Conservation (phyloP, 2,329 filamentous ascomycete genomes). For the Pseudogymnoascus sp. region DNA sequence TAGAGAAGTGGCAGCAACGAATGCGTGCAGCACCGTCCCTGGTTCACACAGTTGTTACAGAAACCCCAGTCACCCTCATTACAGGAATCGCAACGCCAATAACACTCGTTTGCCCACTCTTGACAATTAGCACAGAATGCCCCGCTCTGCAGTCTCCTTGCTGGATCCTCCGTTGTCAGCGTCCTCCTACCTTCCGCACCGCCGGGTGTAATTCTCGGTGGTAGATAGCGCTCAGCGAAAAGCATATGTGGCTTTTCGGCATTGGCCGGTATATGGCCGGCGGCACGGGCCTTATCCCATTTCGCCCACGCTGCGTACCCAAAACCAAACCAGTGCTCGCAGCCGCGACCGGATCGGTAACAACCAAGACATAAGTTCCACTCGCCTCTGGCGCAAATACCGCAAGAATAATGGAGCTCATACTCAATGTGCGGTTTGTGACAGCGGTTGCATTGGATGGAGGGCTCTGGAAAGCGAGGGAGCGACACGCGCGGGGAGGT, state of each 20-base stretch:
- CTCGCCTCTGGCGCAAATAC: slow-evolving; percentile 56
- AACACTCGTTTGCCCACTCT: slow-evolving; percentile 69
- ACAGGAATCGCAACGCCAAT: slow-evolving; percentile 81
- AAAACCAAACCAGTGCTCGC: slow-evolving; percentile 83
- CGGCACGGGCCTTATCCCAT: slow-evolving; percentile 48
- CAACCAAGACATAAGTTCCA: slow-evolving; percentile 77
- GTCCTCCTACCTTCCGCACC: slow-evolving; percentile 48
- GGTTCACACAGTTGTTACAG: slow-evolving; percentile 80
- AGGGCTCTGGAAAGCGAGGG: slow-evolving; percentile 59
- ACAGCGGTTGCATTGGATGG: slow-evolving; percentile 66
- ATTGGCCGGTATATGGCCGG: slow-evolving; percentile 22
- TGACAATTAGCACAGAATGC: slow-evolving; percentile 76
- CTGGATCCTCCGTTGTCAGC: slow-evolving; percentile 59
- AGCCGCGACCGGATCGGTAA: slow-evolving; percentile 69
- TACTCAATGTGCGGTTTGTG: slow-evolving; percentile 68
- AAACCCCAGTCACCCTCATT: slow-evolving; percentile 95
- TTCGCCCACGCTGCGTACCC: slow-evolving; percentile 60
- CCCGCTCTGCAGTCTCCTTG: slow-evolving; percentile 62
- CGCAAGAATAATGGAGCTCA: slow-evolving; percentile 77
- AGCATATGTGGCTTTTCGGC: slow-evolving; percentile 49
- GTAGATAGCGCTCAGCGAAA: slow-evolving; percentile 47
- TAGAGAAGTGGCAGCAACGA: slow-evolving; percentile 69
- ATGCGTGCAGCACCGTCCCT: slow-evolving; percentile 73
- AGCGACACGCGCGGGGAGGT: slow-evolving; percentile 21
- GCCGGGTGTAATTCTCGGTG: slow-evolving; percentile 40